Evolutionary conservation across 306 rosid species (phyloP).

Genomic region (Hippophae tibetana): DNA sequence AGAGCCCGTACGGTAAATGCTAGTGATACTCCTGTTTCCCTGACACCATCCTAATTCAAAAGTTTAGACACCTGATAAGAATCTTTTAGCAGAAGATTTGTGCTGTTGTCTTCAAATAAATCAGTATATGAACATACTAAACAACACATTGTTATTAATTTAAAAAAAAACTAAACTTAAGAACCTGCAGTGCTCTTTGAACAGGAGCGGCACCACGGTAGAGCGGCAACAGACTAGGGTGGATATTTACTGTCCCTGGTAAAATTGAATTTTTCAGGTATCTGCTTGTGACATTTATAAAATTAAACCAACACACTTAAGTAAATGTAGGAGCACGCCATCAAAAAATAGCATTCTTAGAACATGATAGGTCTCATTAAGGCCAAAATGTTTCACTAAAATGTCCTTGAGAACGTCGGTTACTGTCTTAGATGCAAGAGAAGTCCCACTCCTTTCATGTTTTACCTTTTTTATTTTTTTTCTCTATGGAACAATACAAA

Average conservation of each 20-base stretch:
- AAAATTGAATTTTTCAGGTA: conserved; percentile 9
- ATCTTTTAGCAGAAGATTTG: no score
- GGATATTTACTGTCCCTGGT: conserved; percentile 85
- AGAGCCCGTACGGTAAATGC: conserved; percentile 85
- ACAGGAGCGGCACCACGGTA: conserved; percentile 98
- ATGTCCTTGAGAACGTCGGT: no score
- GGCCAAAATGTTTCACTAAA: no score
- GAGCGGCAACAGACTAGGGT: conserved; percentile 77
- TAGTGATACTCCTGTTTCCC: conserved; percentile 79
- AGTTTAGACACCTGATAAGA: background rate
- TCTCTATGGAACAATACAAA: no score
- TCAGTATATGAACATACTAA: background rate
- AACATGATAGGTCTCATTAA: no score
- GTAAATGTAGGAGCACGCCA: no score
- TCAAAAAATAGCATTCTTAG: no score
- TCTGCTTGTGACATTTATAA: no score
- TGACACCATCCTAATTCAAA: conserved; percentile 63
- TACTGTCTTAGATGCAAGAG: no score
- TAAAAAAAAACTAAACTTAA: background rate
- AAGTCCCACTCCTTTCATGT: no score
- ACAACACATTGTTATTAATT: background rate
- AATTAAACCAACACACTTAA: no score
- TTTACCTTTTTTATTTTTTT: no score
- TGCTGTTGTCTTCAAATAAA: background rate
- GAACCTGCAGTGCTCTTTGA: conserved; percentile 89